Evolutionary conservation across 441 rosid genomes (phyloP), one percentile per base, ranked within the genome.

Genomic region (Viola pubescens): DNA sequence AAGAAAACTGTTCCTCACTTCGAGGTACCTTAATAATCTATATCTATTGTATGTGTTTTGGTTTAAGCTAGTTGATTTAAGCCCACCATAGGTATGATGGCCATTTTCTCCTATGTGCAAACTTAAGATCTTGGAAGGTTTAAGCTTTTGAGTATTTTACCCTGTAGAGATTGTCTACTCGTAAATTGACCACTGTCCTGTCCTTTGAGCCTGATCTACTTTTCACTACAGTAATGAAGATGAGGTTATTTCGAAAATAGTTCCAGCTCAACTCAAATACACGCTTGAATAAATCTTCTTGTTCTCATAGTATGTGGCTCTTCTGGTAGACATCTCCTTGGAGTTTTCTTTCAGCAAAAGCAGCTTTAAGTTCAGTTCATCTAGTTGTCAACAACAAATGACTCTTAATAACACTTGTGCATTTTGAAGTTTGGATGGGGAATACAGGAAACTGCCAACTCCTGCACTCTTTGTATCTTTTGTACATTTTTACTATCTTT

Each of bases 1-100:
- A 90, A 88, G 87, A 86, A 82, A 62, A 90, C 97, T 8, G 56
- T 88, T 63, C 95, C 94, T 48, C 75, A 86, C 75, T 90, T 90
- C 72, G 81, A 84, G 94, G 97, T 89, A 67, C 63, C 13, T 63
- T 48, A 38, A 16, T 46, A 42, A 26, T 26, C 34, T 44, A 52
- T 52, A 37, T 26, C 47, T 49, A 51, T 47, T 47, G 14, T n/a
- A 14, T 7, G 49, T 60, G 38, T 13, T 37, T 46, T 50, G 9
- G 38, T 59, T 51, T 61, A 54, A 12, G 11, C 12, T 47, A 34
- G 68, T 55, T 47, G 12, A 42, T 26, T 26, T 26, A 26, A 26
- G 34, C 34, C 34, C 34, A 26, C 34, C 34, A 26, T 26, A 26
- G 34, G 34, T 26, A 26, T 26, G 34, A 26, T 26, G 34, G 34